Percentiles rank a stretch among this genome's conserved stretches.
Conservation (phyloP, 192 early-diverging fungal species). For the Haplosporangium gracile region DNA sequence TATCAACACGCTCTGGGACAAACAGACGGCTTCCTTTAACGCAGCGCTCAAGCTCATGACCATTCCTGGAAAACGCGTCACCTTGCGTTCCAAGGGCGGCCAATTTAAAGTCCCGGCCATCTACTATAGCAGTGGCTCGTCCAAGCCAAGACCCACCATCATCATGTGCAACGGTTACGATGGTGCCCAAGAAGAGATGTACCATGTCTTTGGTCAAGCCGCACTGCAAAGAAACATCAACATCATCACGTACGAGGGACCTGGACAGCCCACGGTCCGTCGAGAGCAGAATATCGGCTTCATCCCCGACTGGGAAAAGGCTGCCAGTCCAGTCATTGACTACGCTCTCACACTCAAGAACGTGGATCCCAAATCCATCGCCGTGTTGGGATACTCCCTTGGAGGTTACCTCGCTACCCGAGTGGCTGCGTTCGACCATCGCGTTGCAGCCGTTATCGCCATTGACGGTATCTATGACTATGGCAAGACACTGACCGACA, state of each 20-base stretch:
- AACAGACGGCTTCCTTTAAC: conserved; percentile 23
- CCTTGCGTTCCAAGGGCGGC: conserved; percentile 27
- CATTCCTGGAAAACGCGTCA: conserved; percentile 38
- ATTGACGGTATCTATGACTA: conserved; percentile 40
- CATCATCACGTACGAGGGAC: conserved; percentile 42
- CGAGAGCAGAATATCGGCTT: conserved; percentile 36
- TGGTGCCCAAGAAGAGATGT: conserved; percentile 30
- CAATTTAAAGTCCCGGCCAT: conserved; percentile 34
- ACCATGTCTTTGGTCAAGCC: conserved; percentile 35
- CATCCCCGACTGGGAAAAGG: conserved; percentile 39
- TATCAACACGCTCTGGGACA: conserved; percentile 29
- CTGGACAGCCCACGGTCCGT: conserved; percentile 35
- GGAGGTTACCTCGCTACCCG: conserved; percentile 36
- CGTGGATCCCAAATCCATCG: conserved; percentile 28
- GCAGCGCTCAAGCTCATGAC: conserved; percentile 24
- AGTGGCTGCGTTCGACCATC: conserved; percentile 36
- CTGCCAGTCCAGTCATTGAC: conserved; percentile 34
- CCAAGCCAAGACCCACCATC: conserved; percentile 37
- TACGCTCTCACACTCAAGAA: conserved; percentile 31
- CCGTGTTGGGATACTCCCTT: conserved; percentile 36
- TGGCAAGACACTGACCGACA: conserved; percentile 39
- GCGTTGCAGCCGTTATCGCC: conserved; percentile 34
- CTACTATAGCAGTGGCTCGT: conserved; percentile 36
- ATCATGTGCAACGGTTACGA: conserved; percentile 40
- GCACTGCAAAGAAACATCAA: conserved; percentile 32